These are phyloP conservation scores for Coemansia biformis DNA, from an alignment of 192 early-diverging fungal genomes.

Conservation along the genomic window DNA sequence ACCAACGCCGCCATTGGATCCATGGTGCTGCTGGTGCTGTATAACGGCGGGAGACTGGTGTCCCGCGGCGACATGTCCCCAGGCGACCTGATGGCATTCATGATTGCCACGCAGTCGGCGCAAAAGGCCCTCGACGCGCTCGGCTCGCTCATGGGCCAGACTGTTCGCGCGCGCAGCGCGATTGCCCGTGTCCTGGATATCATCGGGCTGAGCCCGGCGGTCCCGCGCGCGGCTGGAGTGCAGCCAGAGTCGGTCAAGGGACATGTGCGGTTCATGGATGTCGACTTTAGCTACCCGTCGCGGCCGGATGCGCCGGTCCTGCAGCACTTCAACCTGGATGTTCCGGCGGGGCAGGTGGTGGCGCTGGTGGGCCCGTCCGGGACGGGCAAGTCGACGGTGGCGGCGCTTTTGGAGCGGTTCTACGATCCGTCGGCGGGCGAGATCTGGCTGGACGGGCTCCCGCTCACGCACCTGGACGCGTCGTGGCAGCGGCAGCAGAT, in stretches of 20 bases:
- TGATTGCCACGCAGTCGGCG: slow-evolving; percentile 59
- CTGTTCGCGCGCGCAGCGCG: slow-evolving; percentile 53
- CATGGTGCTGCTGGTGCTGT: slow-evolving; percentile 56
- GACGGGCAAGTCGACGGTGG: slow-evolving; percentile 70
- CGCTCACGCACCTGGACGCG: slow-evolving; percentile 56
- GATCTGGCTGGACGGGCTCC: slow-evolving; percentile 61
- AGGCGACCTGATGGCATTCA: slow-evolving; percentile 59
- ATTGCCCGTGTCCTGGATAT: slow-evolving; percentile 55
- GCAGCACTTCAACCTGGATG: slow-evolving; percentile 37
- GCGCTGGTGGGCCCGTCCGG: slow-evolving; percentile 52
- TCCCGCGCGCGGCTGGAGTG: slow-evolving; percentile 44
- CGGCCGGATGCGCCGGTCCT: slow-evolving; percentile 40
- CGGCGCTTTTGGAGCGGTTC: slow-evolving; percentile 68
- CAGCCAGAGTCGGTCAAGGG: slow-evolving; percentile 36
- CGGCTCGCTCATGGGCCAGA: slow-evolving; percentile 57
- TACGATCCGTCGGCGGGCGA: slow-evolving; percentile 63
- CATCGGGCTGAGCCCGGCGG: slow-evolving; percentile 35
- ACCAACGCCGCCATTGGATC: slow-evolving; percentile 56
- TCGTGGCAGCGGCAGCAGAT: slow-evolving; percentile 62
- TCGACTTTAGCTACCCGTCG: slow-evolving; percentile 52
- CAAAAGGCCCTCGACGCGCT: slow-evolving; percentile 58
- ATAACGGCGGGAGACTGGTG: slow-evolving; percentile 48
- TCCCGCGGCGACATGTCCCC: slow-evolving; percentile 50
- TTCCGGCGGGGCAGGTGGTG: slow-evolving; percentile 45
- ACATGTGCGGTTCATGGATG: slow-evolving; percentile 51